Conservation (phyloP, 1,139 yeast genomes). For the Citeromyces siamensis region DNA sequence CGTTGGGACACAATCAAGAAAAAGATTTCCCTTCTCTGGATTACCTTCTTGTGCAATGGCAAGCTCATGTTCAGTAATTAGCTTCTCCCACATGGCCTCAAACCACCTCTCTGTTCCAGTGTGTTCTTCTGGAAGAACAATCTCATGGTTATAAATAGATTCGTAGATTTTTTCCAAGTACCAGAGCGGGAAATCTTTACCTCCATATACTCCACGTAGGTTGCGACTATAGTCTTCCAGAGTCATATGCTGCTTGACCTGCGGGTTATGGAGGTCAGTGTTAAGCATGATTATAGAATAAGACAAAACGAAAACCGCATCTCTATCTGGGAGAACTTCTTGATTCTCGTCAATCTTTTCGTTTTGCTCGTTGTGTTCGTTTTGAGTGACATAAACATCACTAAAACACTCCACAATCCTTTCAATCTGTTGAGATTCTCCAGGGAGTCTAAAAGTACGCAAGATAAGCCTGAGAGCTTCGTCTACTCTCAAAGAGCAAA, state of each 20-base stretch:
- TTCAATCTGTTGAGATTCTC: slow-evolving; percentile 95
- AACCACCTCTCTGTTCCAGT: slow-evolving; percentile 81
- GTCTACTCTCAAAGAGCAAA: slow-evolving; percentile 70
- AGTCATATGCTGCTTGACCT: slow-evolving; percentile 79
- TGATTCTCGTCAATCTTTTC: slow-evolving; percentile 15
- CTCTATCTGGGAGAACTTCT: slow-evolving; percentile 53
- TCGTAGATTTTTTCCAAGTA: slow-evolving; percentile 69
- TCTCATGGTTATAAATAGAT: slow-evolving; percentile 77
- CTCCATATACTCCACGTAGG: slow-evolving; percentile 67
- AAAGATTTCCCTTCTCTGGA: slow-evolving; percentile 6
- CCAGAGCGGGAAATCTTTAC: slow-evolving; percentile 77
- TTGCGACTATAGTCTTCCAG: slow-evolving; percentile 72
- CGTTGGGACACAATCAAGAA: slow-evolving; percentile 14
- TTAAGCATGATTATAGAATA: slow-evolving; percentile 70
- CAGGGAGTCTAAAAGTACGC: slow-evolving; percentile 84
- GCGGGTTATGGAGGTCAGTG: slow-evolving; percentile 71
- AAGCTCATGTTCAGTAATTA: slow-evolving; percentile 42
- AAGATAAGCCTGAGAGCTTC: slow-evolving; percentile 81
- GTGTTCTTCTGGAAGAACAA: slow-evolving; percentile 97
- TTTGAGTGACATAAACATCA: slow-evolving; percentile 57
- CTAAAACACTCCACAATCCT: slow-evolving; percentile 84
- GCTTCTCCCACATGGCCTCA: slow-evolving; percentile 86
- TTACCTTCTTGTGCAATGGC: neutral
- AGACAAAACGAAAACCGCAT: slow-evolving; percentile 60
- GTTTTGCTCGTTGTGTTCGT: slow-evolving; percentile 15